Evolutionary conservation across 768 basidiomycete species (phyloP).

Genomic region (Lentinula lateritia): DNA sequence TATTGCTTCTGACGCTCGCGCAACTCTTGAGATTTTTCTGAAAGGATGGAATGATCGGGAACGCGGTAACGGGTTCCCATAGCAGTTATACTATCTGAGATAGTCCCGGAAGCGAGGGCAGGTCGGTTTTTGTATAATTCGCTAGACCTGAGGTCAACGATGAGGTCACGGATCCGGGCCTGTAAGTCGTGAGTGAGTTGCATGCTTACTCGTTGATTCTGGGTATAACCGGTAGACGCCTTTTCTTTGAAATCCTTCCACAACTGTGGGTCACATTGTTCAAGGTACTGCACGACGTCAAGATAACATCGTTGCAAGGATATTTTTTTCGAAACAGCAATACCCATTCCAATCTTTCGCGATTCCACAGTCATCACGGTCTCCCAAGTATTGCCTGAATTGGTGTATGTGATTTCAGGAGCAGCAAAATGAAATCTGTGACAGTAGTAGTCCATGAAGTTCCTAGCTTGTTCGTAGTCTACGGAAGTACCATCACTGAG

Average conservation of each 20-base stretch:
- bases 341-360: slow-evolving; percentile 78
- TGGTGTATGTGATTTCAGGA: slow-evolving; percentile 61
- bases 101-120: slow-evolving; percentile 14
- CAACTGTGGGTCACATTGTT: slow-evolving; percentile 73
- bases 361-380: slow-evolving; percentile 73
- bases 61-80: slow-evolving; percentile 21
- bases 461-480: slow-evolving; percentile 64
- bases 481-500: slow-evolving; percentile 60
- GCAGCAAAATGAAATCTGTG: slow-evolving; percentile 66
- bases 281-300: slow-evolving; percentile 84
- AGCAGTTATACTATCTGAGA: slow-evolving; percentile 9
- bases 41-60: slow-evolving; percentile 24
- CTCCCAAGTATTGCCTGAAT: slow-evolving; percentile 48
- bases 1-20: slow-evolving; percentile 51
- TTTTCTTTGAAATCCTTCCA: slow-evolving; percentile 70
- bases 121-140: slow-evolving; percentile 65
- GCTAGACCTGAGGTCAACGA: slow-evolving; percentile 58
- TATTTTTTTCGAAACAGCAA: slow-evolving; percentile 60
- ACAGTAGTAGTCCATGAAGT: slow-evolving; percentile 96
- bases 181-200: slow-evolving; percentile 57
- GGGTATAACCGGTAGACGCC: slow-evolving; percentile 56
- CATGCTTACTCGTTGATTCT: slow-evolving; percentile 67
- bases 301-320: slow-evolving; percentile 74
- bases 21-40: slow-evolving; percentile 55
- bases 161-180: slow-evolving; percentile 67